phyloP scores from a whole-genome alignment of 225 moss, liverwort and hornwort species.

The Pseudisothecium myosuroides region DNA sequence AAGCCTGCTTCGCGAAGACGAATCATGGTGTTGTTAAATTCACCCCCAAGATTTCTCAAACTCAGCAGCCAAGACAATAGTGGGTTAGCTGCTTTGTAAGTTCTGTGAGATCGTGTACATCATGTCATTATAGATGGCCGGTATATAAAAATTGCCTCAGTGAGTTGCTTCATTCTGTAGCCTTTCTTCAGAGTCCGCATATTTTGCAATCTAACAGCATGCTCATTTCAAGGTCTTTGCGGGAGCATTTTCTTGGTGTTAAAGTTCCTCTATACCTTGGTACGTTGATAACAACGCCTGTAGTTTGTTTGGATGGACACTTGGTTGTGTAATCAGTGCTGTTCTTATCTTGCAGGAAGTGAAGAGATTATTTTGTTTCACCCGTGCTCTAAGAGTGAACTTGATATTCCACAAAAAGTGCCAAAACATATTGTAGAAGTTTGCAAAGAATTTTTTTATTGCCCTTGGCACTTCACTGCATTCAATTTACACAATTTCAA shows the following conservation, averaged over 20 bases:
- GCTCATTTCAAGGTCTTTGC: neutral
- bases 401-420: neutral
- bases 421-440: neutral
- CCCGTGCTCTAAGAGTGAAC: neutral
- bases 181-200: neutral
- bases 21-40: neutral
- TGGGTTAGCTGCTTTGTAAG: neutral
- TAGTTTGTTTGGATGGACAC: neutral
- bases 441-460: neutral
- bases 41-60: neutral
- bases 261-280: neutral
- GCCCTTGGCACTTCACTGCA: neutral
- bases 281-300: neutral
- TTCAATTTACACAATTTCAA: neutral
- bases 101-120: constrained; percentile 31
- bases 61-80: neutral
- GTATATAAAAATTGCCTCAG: neutral
- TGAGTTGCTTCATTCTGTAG: neutral
- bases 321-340: neutral
- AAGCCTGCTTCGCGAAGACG: neutral
- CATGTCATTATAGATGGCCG: constrained; percentile 6
- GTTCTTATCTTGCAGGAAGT: neutral
- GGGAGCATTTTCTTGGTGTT: neutral
- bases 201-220: neutral
- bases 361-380: neutral